Evolutionary conservation across 306 rosid genomes (phyloP), one percentile per base, ranked within the genome.

Genomic region (Quercus gilva): DNA sequence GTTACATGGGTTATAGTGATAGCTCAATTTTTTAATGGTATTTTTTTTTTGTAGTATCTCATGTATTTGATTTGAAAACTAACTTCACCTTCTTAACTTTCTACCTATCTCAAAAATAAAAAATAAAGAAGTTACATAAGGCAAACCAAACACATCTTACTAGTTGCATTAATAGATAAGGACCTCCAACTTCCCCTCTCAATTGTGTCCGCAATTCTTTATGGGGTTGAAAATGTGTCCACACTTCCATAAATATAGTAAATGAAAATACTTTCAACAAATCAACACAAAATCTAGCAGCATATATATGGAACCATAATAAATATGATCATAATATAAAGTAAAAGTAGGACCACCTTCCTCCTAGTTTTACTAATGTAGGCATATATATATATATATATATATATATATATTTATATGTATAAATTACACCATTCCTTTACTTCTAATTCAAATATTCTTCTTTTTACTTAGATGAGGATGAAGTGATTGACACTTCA

Each of bases 401-500:
- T n/a, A n/a, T n/a, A n/a, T n/a, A n/a, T n/a, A n/a, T n/a, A n/a
- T n/a, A n/a, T n/a, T n/a, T n/a, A n/a, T n/a, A n/a, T n/a, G n/a
- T 33, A 0, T 28, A 28, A 2, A 63, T 17, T 14, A 13, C 10
- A 25, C 6, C 23, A 18, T 19, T 18, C 23, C 61, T 28, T 1
- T 53, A 11, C 1, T 7, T 7, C 43, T 35, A 23, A 26, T 37
- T 37, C 25, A 37, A 71, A 35, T 3, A 53, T 77, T 25, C 78
- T 64, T 64, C 29, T 6, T 59, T 49, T 43, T 20, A 33, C 37
- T 33, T 5, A 33, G 37, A 33, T 5, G 37, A 33, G 37, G 37
- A 33, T 33, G 53, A 51, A 28, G 25, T 77, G 69, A 67, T 26
- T 45, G 14, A 25, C 61, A 73, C 70, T 78, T 18, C 67, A 82